Percentiles rank a stretch among this genome's conserved stretches.
These are phyloP conservation scores for Polyrhizophydium stewartii DNA, from an alignment of 371 early-diverging fungal genomes.

Conservation along the genomic window DNA sequence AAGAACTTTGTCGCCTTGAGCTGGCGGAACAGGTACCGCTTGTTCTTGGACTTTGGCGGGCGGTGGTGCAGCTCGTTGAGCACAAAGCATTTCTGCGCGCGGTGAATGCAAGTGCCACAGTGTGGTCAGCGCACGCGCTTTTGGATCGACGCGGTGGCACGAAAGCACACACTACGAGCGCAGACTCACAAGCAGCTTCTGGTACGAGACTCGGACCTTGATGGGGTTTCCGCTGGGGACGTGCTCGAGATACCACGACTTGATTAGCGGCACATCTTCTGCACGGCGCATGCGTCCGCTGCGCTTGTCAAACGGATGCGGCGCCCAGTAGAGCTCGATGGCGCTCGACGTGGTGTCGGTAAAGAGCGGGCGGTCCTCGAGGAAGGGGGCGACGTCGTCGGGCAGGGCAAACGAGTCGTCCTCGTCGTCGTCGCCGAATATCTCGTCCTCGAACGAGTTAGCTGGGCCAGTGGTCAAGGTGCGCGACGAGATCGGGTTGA, in stretches of 20 bases:
- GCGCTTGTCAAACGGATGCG: slow-evolving; percentile 93
- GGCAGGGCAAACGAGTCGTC: slow-evolving; percentile 75
- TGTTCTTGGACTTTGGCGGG: slow-evolving; percentile 82
- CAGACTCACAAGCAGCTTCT: slow-evolving; percentile 77
- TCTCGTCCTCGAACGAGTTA: slow-evolving; percentile 71
- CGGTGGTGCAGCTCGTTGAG: slow-evolving; percentile 84
- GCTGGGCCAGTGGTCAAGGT: slow-evolving; percentile 50
- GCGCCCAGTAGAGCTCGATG: slow-evolving; percentile 95
- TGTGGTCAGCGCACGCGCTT: too few species aligned
- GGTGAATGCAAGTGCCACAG: too few species aligned
- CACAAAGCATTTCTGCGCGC: slow-evolving; percentile 70
- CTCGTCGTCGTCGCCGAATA: slow-evolving; percentile 76
- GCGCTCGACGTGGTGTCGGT: slow-evolving; percentile 91
- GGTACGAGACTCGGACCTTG: slow-evolving; percentile 97
- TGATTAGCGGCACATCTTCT: slow-evolving; percentile 91
- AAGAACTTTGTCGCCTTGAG: slow-evolving; percentile 97
- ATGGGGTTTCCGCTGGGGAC: slow-evolving; percentile 91
- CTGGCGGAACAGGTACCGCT: slow-evolving; percentile 91
- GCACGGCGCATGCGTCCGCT: slow-evolving; percentile 92
- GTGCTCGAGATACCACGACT: slow-evolving; percentile 97
- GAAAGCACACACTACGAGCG: background rate
- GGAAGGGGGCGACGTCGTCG: slow-evolving; percentile 71
- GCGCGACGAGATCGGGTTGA: slow-evolving; percentile 93
- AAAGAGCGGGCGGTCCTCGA: slow-evolving; percentile 72
- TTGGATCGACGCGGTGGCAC: too few species aligned